Conservation (phyloP, 129 eudicot genomes). For the Saussurea involucrata region DNA sequence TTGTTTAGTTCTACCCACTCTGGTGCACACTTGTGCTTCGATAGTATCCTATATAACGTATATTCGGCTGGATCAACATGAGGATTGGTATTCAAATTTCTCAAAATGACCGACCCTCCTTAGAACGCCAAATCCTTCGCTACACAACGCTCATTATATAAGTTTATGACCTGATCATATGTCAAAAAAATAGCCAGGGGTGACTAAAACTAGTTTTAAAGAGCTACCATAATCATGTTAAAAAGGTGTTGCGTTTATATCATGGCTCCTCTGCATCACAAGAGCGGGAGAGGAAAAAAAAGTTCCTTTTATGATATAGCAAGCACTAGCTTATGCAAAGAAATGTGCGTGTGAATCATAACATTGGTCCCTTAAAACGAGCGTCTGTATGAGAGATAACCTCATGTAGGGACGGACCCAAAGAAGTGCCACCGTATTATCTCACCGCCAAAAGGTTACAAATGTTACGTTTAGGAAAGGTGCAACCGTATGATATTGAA, state of each 20-base stretch:
- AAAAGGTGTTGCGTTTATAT: neutral
- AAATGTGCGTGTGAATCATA: neutral
- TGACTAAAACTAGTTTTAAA: neutral
- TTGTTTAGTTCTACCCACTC: slow-evolving; percentile 96
- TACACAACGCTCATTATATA: slow-evolving; percentile 86
- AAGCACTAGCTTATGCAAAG: neutral
- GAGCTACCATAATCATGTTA: neutral
- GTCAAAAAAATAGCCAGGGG: neutral
- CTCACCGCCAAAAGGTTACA: too few relatives aligned
- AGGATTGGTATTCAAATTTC: slow-evolving; percentile 62
- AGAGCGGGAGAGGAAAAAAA: neutral
- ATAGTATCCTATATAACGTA: slow-evolving; percentile 73
- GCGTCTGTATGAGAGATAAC: neutral
- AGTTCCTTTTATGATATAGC: neutral
- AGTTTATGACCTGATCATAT: slow-evolving; percentile 66
- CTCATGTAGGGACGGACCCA: too few relatives aligned
- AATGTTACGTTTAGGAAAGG: too few relatives aligned
- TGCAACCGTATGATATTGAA: too few relatives aligned
- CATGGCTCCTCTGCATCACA: neutral
- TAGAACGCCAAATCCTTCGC: slow-evolving; percentile 82
- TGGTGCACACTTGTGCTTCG: slow-evolving; percentile 77
- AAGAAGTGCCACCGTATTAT: too few relatives aligned
- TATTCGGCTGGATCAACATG: slow-evolving; percentile 94
- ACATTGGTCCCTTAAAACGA: neutral
- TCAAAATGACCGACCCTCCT: slow-evolving; percentile 90